These are phyloP conservation scores for Stemphylium lycopersici DNA, from an alignment of 2,329 filamentous ascomycete species.

Conservation along the genomic window DNA sequence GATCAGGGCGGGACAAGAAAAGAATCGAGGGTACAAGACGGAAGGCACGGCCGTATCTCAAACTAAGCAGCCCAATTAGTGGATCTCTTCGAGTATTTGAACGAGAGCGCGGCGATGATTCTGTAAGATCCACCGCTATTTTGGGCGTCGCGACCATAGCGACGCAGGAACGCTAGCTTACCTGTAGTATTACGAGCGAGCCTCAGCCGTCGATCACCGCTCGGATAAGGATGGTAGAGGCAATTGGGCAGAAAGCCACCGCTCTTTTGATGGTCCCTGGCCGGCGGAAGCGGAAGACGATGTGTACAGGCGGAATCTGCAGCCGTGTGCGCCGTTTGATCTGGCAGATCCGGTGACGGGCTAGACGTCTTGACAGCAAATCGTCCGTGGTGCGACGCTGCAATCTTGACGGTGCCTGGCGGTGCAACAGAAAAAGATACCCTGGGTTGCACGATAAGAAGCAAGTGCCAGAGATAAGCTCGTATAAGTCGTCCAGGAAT, in stretches of 20 bases:
- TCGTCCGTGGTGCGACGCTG: slow-evolving; percentile 21
- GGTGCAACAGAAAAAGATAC: slow-evolving; percentile 12
- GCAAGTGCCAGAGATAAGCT: no score
- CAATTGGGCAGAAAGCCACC: slow-evolving; percentile 44
- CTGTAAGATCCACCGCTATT: slow-evolving; percentile 8
- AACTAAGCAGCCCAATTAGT: slow-evolving; percentile 10
- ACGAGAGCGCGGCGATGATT: not conserved
- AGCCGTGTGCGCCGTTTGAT: no score
- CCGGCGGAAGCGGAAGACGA: slow-evolving; percentile 9
- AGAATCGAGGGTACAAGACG: not conserved
- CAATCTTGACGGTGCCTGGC: slow-evolving; percentile 18
- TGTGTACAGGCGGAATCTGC: not conserved
- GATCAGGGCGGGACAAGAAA: slow-evolving; percentile 5
- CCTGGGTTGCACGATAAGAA: no score
- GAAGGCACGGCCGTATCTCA: slow-evolving; percentile 8
- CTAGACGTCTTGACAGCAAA: not conserved
- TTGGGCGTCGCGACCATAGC: not conserved
- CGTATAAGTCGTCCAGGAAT: not conserved
- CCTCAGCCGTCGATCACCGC: slow-evolving; percentile 5
- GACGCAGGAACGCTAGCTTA: slow-evolving; percentile 6
- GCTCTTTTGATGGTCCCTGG: slow-evolving; percentile 25
- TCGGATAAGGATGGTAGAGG: slow-evolving; percentile 15
- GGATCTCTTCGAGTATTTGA: slow-evolving; percentile 1
- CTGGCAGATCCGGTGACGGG: not conserved
- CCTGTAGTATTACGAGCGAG: slow-evolving; percentile 7